These are phyloP conservation scores for Fusarium anthophilum DNA, from an alignment of 2,329 filamentous ascomycete genomes.

Conservation along the genomic window DNA sequence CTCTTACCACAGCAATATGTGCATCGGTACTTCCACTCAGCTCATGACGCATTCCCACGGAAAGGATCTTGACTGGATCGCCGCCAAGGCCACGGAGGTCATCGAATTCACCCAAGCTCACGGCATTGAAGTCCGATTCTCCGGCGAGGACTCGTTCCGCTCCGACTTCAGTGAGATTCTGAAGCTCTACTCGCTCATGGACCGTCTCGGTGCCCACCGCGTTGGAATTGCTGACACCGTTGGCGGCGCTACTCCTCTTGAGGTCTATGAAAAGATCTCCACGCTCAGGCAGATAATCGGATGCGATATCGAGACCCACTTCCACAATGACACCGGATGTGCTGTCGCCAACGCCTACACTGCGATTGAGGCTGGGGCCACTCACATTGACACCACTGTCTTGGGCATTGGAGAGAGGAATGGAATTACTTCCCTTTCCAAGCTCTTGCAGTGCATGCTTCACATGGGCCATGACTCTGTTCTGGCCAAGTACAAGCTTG, in stretches of 20 bases:
- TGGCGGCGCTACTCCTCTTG: conserved; percentile 81
- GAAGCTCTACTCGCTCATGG: conserved; percentile 82
- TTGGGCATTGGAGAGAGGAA: conserved; percentile 62
- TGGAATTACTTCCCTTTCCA: conserved; percentile 72
- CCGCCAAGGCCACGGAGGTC: conserved; percentile 60
- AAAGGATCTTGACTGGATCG: conserved; percentile 91
- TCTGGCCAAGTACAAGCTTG: conserved; percentile 86
- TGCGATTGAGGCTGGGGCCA: conserved; percentile 88
- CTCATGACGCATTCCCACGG: conserved; percentile 87
- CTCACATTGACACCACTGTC: conserved; percentile 84
- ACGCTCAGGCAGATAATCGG: conserved; percentile 71
- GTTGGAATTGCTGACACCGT: conserved; percentile 97
- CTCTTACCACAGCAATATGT: conserved; percentile 62
- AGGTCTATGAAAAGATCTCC: conserved; percentile 88
- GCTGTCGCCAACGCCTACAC: conserved; percentile 89
- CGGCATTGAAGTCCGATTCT: conserved; percentile 54
- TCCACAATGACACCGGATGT: conserved; percentile 92
- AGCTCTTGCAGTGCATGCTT: conserved; percentile 25
- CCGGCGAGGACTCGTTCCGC: conserved; percentile 86
- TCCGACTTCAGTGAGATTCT: conserved; percentile 80
- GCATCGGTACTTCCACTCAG: conserved; percentile 85
- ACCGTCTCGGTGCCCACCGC: conserved; percentile 83
- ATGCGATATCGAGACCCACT: conserved; percentile 70
- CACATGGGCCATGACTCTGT: conserved; percentile 78
- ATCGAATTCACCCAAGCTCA: conserved; percentile 35